Evolutionary conservation across 768 basidiomycete species (phyloP), one percentile per base, ranked within the genome.

Genomic region (Tulasnella calospora): DNA sequence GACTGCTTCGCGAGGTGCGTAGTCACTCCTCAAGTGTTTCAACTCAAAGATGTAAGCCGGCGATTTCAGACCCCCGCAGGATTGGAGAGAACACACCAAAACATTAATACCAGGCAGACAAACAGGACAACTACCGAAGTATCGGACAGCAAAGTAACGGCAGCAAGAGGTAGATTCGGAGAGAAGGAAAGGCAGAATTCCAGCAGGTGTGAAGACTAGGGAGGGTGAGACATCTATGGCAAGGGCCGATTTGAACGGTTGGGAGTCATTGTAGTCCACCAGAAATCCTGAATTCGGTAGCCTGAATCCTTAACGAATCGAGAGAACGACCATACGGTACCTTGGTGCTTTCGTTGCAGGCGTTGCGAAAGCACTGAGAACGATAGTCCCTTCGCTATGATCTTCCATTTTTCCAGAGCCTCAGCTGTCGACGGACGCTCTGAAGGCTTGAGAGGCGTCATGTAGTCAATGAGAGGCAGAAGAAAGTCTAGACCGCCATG

Each of bases 381-480:
- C 19, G 40, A 71, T 17, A 71, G 15, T 35, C 33, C 70, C 23
- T 71, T n/a, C 21, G 3, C 30, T 35, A 77, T 69, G 10, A 38
- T 15, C 70, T 71, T 69, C 38, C 70, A 71, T 27, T 38, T 38
- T 70, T 77, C 61, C 12, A 78, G 33, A 3, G 71, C 70, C 47
- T 78, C 77, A 4, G 41, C 72, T 23, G 73, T 73, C 2, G 72
- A 46, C 3, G 77, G 77, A 5, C 77, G 38, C 15, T 73, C 47
- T 13, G 30, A 44, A 7, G 77, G 77, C 23, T 38, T 41, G 30
- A 23, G 36, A 30, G 38, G 33, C 19, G 72, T 73, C 77, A 78
- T 74, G 41, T 36, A 73, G 6, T 74, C 35, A 8, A 78, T 69
- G 21, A 78, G 77, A 23, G 77, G 77, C 33, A 23, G 36, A 9